Evolutionary conservation across 2,329 filamentous ascomycete genomes (phyloP), one percentile per base, ranked within the genome.

Genomic region (Chaetomium globosum): DNA sequence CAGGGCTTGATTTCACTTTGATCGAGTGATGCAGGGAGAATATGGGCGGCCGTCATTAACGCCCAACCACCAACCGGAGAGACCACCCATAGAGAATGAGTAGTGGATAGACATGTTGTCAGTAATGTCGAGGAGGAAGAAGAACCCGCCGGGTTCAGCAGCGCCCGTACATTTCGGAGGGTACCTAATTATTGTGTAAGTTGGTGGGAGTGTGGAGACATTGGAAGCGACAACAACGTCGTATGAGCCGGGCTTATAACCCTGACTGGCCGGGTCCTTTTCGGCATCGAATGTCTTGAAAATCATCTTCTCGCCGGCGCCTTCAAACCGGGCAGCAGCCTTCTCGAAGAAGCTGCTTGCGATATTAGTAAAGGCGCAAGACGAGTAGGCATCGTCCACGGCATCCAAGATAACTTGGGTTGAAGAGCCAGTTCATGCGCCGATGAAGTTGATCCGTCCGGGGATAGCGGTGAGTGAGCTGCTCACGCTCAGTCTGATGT

Each of bases 91-190:
- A 12, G 62, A 51, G 59, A 65, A 59, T 16, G 33, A 16, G 10
- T 54, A 4, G 52, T 46, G 57, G 30, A 61, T 43, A 1, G 59
- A n/a, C 4, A 60, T 43, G 9, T 53, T 59, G 12, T 72, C 64
- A 3, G 68, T 69, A 12, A 63, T n/a, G 58, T 70, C 69, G 8
- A 65, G 36, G 5, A 73, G 69, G 2, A 74, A 58, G 8, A 84
- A 72, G 43, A 75, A 74, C 0, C 81, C 81, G 4, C 75, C 78
- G 0, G 80, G 76, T 19, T 73, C 75, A 79, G 67, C 2, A 81
- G 69, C 4, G 67, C 66, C 12, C 77, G 74, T 6, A 73, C 69
- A 54, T 78, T 74, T 5, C 53, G 28, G 71, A 76, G 21, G 28
- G 74, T 73, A n/a, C n/a, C n/a, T n/a, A n/a, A n/a, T n/a, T n/a